Evolutionary conservation across 306 rosid species (phyloP), one percentile per base, ranked within the genome.

Genomic region (Casuarina cunninghamiana): DNA sequence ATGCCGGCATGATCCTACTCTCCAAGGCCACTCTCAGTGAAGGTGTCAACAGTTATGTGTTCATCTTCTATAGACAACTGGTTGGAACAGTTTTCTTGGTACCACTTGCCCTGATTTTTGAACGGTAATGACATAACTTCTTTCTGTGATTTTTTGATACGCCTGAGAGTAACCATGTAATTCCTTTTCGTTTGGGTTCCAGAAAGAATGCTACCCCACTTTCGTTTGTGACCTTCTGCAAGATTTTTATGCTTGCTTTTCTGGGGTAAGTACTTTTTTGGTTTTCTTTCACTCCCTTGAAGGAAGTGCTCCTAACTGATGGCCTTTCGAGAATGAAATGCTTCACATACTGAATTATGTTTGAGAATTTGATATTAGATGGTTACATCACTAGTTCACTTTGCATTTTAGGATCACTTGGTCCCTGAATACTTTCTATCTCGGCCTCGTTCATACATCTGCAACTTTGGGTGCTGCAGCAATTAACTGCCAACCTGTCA

Each of bases 391-490:
- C 32, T 50, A 44, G 58, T 62, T 41, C 57, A 72, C 15, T 43
- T 50, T 79, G 55, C 37, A 48, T 82, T 77, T 72, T 90, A 89
- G 89, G 79, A 19, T 87, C 17, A 76, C 85, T 77, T 11, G 87
- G 72, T 3, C 72, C 58, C 51, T 89, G 41, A 87, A 83, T 84
- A 45, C 84, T 61, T 78, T 78, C 67, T 77, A 75, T 43, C 16
- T 83, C 62, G 93, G 84, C 5, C 84, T 89, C 73, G 53, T 51
- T 54, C 83, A 87, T 50, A 89, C 91, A 2, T 81, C 89, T 62
- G 93, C 91, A 50, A 83, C 80, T 32, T 37, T 89, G 78, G 82
- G 81, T 67, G 85, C 86, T 4, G 93, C 93, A 68, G 53, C 83
- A 62, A 42, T 63, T 53, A 87, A 86, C 75, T 72, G 84, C 76